These are phyloP conservation scores for Solanum dulcamara DNA, from an alignment of 257 asterid species.

Conservation along the genomic window DNA sequence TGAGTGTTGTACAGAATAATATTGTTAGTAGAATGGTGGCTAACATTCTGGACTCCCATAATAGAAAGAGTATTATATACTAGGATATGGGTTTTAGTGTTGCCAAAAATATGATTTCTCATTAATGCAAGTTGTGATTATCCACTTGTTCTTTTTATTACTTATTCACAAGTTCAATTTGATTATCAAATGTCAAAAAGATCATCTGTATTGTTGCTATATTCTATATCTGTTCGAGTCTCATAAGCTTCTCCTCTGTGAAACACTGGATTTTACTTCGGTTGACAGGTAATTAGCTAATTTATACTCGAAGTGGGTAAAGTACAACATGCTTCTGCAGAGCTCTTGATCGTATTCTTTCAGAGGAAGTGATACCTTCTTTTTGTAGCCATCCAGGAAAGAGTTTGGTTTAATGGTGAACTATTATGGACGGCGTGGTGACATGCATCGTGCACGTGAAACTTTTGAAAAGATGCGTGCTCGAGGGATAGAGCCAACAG, in stretches of 20 bases:
- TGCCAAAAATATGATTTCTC: background rate
- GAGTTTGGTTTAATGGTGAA: constrained; percentile 92
- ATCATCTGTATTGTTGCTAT: background rate
- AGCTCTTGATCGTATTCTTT: background rate
- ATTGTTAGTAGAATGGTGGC: background rate
- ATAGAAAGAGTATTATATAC: background rate
- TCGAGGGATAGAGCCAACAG: constrained; percentile 83
- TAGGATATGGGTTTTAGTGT: background rate
- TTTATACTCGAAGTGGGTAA: background rate
- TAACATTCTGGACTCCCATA: background rate
- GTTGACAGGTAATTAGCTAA: background rate
- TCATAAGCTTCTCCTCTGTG: background rate
- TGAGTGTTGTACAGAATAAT: background rate
- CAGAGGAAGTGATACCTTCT: constrained; percentile 10
- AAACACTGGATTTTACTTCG: background rate
- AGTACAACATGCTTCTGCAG: background rate
- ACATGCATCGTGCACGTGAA: constrained; percentile 97
- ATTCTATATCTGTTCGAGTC: background rate
- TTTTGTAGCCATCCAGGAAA: constrained; percentile 91
- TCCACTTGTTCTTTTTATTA: background rate
- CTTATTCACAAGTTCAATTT: background rate
- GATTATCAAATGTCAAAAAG: background rate
- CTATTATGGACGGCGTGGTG: constrained; percentile 93
- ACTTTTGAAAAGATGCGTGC: constrained; percentile 91
- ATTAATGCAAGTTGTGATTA: background rate